Evolutionary conservation across 106 monocot species (phyloP), one percentile per base, ranked within the genome.

Genomic region (Gastrodia elata): DNA sequence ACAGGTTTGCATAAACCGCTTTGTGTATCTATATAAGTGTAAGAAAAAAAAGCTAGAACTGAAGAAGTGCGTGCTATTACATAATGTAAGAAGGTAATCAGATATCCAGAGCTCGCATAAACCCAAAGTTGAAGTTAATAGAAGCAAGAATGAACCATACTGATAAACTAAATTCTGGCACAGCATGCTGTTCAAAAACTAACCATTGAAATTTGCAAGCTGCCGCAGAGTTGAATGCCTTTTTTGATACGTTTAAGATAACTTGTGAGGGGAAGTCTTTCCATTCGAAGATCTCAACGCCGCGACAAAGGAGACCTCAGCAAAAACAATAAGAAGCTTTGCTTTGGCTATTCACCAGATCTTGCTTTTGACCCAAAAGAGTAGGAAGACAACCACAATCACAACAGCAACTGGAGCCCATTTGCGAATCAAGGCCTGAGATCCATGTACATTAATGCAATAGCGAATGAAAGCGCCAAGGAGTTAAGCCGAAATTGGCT

Each of bases 321-420:
- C 4, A 52, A 52, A 7, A 52, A 52, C 22, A 22, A 52, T 52
- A 22, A 52, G 52, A 52, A 52, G 22, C 5, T n/a, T 42, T 52
- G 52, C 34, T 67, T 67, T 30, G 65, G n/a, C n/a, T n/a, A n/a
- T n/a, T 91, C 83, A 94, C 87, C 90, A 94, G 40, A 94, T 84
- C 81, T 86, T 96, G 48, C 27, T 72, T 70, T 71, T 91, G 36
- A 82, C 75, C 91, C 92, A 92, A 67, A 96, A 96, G 20, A 96
- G 91, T n/a, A 92, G 65, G 28, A 89, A 8, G 22, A 96, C 95
- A 3, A 92, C 80, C 28, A 91, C 95, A 35, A 96, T 30, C 64
- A 96, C 95, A 65, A 96, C 86, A 34, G 91, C 95, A 73, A 89
- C 87, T 24, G 95, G 95, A 20, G 95, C 95, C 85, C 87, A 96